These are phyloP conservation scores for Thielaviopsis punctulata DNA, from an alignment of 2,329 filamentous ascomycete genomes.

Conservation along the genomic window DNA sequence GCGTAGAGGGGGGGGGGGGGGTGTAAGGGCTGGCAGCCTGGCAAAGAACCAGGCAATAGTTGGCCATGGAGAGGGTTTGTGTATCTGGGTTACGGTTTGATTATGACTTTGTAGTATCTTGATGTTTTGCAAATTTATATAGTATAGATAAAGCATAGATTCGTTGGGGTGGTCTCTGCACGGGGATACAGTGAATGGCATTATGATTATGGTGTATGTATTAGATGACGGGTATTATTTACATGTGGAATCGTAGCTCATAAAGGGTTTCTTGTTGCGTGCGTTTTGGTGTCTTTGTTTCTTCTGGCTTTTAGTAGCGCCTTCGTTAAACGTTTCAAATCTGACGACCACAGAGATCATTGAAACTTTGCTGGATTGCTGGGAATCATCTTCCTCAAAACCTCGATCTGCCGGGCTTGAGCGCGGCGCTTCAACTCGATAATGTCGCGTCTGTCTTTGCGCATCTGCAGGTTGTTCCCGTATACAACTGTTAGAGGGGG, in stretches of 20 bases:
- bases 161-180: background rate
- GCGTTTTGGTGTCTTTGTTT: too few relatives aligned
- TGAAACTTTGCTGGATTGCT: constrained; percentile 38
- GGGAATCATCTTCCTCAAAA: constrained; percentile 47
- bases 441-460: constrained; percentile 42
- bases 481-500: constrained; percentile 55
- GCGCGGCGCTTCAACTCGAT: constrained; percentile 45
- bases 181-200: background rate
- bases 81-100: background rate
- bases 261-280: background rate
- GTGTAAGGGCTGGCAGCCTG: constrained; percentile 10
- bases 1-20: background rate
- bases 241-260: background rate
- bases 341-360: background rate
- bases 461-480: constrained; percentile 37
- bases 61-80: background rate
- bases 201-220: background rate
- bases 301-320: too few relatives aligned
- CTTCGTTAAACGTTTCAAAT: background rate
- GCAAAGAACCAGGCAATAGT: constrained; percentile 10
- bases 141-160: background rate
- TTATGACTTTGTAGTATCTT: background rate
- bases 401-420: constrained; percentile 50
- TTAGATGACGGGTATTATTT: constrained; percentile 1
- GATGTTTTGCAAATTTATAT: background rate